A percentile compares a stretch with the other conserved stretches of the same genome.
phyloP scores from a whole-genome alignment of 1,139 yeast species.

The Petasospora fabianii region DNA sequence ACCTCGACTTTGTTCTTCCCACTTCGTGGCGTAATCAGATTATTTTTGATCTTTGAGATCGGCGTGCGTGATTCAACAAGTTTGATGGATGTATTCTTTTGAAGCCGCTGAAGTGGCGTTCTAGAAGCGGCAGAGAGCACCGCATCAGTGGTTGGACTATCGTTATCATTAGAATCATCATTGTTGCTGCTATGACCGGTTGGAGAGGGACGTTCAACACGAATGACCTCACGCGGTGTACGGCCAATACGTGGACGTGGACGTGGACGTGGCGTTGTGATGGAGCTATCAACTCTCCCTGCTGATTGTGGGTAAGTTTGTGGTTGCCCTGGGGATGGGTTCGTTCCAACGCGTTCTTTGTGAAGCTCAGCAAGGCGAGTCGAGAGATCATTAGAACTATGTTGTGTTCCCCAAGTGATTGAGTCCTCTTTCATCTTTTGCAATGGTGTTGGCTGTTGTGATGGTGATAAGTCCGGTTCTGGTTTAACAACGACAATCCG shows the following conservation, averaged over 20 bases:
- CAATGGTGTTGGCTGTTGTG: no score
- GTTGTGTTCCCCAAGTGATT: constrained; percentile 16
- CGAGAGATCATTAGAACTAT: constrained; percentile 5
- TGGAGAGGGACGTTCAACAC: constrained; percentile 11
- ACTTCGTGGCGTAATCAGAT: background rate
- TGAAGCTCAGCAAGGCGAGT: constrained; percentile 2
- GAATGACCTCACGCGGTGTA: constrained; percentile 8
- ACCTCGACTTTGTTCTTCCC: background rate
- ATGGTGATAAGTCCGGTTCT: no score
- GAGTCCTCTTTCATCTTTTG: no score
- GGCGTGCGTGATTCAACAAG: background rate
- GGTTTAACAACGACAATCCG: no score
- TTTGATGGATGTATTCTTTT: background rate
- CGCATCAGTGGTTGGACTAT: no score
- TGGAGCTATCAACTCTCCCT: constrained; percentile 1
- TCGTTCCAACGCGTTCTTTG: no score
- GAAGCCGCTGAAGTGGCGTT: background rate
- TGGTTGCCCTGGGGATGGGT: no score
- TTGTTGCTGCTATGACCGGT: constrained; percentile 7
- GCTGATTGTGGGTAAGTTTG: background rate
- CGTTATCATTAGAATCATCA: constrained; percentile 7
- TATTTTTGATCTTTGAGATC: background rate
- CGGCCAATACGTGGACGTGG: constrained; percentile 11
- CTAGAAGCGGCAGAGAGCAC: no score
- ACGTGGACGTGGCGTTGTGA: no score